Base-by-base conservation (phyloP, 345 rosid species). In the Corchorus capsularis region DNA sequence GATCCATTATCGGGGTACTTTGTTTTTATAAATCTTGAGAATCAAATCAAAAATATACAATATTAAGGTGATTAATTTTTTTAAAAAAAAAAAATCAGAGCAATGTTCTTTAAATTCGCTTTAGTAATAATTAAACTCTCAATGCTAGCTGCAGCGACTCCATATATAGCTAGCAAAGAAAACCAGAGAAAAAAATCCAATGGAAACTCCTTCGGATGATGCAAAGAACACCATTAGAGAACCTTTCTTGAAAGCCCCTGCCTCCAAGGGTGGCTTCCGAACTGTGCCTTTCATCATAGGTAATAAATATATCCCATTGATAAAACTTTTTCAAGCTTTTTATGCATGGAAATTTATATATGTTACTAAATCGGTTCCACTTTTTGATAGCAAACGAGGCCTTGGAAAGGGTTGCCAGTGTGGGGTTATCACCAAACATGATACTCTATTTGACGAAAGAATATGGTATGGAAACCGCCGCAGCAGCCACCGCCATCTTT, bases 261-360 rank as follows among this genome's bases (percentile, higher is more conserved):
- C 64, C 49, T 64, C 78, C 1, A 82, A 83, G 73, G 91, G 92
- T 75, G 89, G 85, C 60, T 15, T 89, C 57, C 53, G 75, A 69
- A 86, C 92, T 75, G 27, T 89, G 62, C 88, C 90, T 55, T 87
- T 89, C 71, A 90, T 91, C 65, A 75, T 91, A 56, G 94, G 98
- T 93, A 80, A n/a, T n/a, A n/a, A n/a, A n/a, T n/a, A n/a, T n/a
- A n/a, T n/a, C n/a, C n/a, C n/a, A n/a, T n/a, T n/a, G n/a, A n/a
- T n/a, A n/a, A n/a, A n/a, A n/a, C 27, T 27, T 27, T 27, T 27
- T 27, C 27, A 27, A 27, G 27, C 27, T 27, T 27, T 27, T 27
- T 27, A 39, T 39, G n/a, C 14, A 59, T 74, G 22, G 43, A 4
- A 6, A 39, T 39, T 39, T 6, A 39, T 39, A 39, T 39, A 39